phyloP scores from a whole-genome alignment of 2,329 filamentous ascomycete species.

The Parastagonospora avenae region DNA sequence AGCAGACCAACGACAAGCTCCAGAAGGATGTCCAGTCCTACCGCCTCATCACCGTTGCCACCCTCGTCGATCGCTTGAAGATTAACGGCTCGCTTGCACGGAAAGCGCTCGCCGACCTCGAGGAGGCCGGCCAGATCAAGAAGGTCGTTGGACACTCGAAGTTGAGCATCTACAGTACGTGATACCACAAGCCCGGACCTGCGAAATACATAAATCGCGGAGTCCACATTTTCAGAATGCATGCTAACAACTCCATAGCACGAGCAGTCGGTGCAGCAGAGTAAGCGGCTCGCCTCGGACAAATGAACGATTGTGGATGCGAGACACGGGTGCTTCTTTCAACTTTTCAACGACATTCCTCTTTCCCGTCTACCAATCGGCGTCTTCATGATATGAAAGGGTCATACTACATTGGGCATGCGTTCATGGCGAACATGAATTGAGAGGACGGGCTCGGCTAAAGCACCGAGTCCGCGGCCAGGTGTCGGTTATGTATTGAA shows the following conservation, averaged over 20 bases:
- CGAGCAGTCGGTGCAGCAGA: constrained; percentile 45
- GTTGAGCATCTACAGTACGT: constrained; percentile 96
- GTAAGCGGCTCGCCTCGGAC: constrained; percentile 34
- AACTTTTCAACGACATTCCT: constrained; percentile 41
- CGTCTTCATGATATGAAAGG: constrained; percentile 41
- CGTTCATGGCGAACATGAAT: constrained; percentile 40
- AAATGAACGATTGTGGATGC: constrained; percentile 29
- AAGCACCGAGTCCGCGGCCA: constrained; percentile 27
- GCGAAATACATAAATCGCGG: background rate
- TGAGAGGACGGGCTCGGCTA: constrained; percentile 35
- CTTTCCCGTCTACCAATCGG: constrained; percentile 42
- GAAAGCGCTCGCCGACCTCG: constrained; percentile 85
- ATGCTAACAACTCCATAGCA: constrained; percentile 34
- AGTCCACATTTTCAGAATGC: background rate
- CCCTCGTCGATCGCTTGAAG: constrained; percentile 99
- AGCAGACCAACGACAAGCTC: constrained; percentile 95
- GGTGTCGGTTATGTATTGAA: constrained; percentile 44
- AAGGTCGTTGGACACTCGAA: constrained; percentile 95
- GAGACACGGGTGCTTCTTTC: constrained; percentile 33
- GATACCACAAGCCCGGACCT: constrained; percentile 1
- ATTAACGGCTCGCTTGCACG: constrained; percentile 98
- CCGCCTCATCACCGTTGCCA: constrained; percentile 97
- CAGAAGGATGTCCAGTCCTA: constrained; percentile 99
- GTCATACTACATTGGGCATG: constrained; percentile 37
- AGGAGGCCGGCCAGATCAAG: constrained; percentile 99